phyloP scores from a whole-genome alignment of 1,139 yeast species.

The Candida sp. region DNA sequence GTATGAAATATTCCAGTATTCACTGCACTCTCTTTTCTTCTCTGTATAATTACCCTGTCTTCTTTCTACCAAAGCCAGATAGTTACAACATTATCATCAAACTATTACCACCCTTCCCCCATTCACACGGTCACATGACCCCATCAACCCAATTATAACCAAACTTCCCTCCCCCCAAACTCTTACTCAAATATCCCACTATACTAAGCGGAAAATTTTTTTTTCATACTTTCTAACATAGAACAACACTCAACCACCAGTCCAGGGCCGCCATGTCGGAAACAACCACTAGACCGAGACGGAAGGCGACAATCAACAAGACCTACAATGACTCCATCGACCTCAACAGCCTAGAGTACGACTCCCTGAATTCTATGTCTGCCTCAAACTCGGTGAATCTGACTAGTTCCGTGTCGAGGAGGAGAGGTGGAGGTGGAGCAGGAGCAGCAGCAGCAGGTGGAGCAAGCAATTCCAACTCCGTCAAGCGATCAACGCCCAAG shows the following conservation, averaged over 20 bases:
- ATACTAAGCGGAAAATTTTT: too few species aligned
- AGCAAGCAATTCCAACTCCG: not conserved
- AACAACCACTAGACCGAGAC: conserved; percentile 36
- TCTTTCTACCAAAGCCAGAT: too few species aligned
- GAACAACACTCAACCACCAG: not conserved
- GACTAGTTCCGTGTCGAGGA: conserved; percentile 4
- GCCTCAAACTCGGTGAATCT: conserved; percentile 2
- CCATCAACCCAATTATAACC: too few species aligned
- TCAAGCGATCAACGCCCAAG: not conserved
- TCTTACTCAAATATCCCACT: too few species aligned
- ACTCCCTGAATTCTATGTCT: conserved; percentile 10
- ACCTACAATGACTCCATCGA: conserved; percentile 45
- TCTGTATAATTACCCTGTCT: too few species aligned
- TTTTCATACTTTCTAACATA: not conserved
- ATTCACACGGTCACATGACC: too few species aligned
- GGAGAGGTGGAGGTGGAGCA: conserved; percentile 7
- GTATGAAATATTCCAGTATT: too few species aligned
- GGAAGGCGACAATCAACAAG: conserved; percentile 50
- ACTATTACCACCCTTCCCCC: too few species aligned
- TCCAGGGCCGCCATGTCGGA: conserved; percentile 22
- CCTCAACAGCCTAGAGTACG: conserved; percentile 9
- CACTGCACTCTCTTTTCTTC: not conserved
- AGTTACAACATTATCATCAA: too few species aligned
- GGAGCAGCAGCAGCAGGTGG: too few species aligned
- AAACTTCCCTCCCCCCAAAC: too few species aligned